A percentile compares a stretch with the other conserved stretches of the same genome.
Conservation (phyloP, 306 rosid genomes). For the Glycine tomentella region DNA sequence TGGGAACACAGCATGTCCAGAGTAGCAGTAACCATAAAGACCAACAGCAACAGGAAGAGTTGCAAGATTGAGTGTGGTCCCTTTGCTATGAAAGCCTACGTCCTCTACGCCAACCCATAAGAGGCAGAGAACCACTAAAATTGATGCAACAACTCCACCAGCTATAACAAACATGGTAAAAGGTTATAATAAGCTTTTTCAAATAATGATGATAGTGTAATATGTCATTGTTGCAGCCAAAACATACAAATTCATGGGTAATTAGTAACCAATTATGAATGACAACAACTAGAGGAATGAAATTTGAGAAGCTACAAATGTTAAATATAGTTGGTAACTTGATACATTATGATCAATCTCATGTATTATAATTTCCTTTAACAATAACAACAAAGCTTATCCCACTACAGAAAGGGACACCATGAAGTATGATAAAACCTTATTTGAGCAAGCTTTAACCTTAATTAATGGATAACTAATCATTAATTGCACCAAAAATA, state of each 20-base stretch:
- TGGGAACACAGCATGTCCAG: slow-evolving; percentile 98
- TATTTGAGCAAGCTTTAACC: background rate
- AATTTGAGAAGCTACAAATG: background rate
- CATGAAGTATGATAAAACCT: no score
- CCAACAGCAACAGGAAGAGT: slow-evolving; percentile 94
- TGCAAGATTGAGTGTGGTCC: slow-evolving; percentile 76
- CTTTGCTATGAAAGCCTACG: slow-evolving; percentile 73
- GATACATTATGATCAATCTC: background rate
- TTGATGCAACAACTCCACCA: slow-evolving; percentile 91
- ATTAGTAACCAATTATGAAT: background rate
- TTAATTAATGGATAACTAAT: slow-evolving; percentile 8
- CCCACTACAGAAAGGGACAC: background rate
- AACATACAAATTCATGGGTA: background rate
- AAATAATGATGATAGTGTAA: background rate
- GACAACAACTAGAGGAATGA: background rate
- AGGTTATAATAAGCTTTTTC: slow-evolving; percentile 20
- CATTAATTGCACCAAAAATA: background rate
- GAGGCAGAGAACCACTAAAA: slow-evolving; percentile 77
- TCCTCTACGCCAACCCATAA: slow-evolving; percentile 84
- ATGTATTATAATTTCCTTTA: slow-evolving; percentile 4
- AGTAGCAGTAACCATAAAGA: slow-evolving; percentile 96
- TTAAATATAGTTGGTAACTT: background rate
- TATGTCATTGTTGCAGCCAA: background rate
- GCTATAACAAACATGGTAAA: slow-evolving; percentile 55
- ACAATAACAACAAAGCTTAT: background rate